Base-by-base conservation (phyloP, 192 early-diverging fungal species). In the Powellomyces hirtus region DNA sequence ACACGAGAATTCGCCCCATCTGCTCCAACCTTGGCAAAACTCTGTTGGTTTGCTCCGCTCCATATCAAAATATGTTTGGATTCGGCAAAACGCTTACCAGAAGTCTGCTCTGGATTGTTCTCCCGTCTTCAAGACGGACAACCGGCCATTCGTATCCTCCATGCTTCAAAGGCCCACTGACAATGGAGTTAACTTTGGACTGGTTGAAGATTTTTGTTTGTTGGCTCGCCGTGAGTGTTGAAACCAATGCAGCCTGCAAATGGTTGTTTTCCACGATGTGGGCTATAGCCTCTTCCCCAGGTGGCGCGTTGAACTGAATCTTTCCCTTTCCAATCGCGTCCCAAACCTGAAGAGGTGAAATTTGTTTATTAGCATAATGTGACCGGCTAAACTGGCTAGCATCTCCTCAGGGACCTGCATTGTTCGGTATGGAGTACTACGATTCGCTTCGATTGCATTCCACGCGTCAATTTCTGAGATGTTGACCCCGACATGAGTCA, bases 1-100 rank as follows among this genome's bases (percentile, higher is more conserved):
- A 97, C 95, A 33, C 82, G 79, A 13, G 93, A 95, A 75, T 89
- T 91, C 4, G 83, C 84, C 10, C 97, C 97, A 72, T 97, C 95
- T 0, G 95, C 91, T 11, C 95, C 95, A 66, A 95, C n/a, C n/a
- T n/a, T n/a, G n/a, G n/a, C n/a, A n/a, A n/a, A n/a, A 64, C 83
- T 84, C 40, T n/a, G 42, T 1, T 46, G 44, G 44, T 46, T 16
- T 22, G 44, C 30, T 35, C 38, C 24, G 30, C n/a, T n/a, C n/a
- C n/a, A n/a, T n/a, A n/a, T n/a, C n/a, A n/a, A n/a, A n/a, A n/a
- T n/a, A n/a, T n/a, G 45, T 18, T 7, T 2, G 34, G 49, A 30
- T 46, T 26, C 50, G 59, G 73, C 88, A n/a, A n/a, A n/a, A n/a
- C n/a, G n/a, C n/a, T n/a, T n/a, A n/a, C 88, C 77, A 97, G 74